A percentile compares a stretch with the other conserved stretches of the same genome.
phyloP scores from a whole-genome alignment of 73 alveolate species.

The Paraurostyla sp. region DNA sequence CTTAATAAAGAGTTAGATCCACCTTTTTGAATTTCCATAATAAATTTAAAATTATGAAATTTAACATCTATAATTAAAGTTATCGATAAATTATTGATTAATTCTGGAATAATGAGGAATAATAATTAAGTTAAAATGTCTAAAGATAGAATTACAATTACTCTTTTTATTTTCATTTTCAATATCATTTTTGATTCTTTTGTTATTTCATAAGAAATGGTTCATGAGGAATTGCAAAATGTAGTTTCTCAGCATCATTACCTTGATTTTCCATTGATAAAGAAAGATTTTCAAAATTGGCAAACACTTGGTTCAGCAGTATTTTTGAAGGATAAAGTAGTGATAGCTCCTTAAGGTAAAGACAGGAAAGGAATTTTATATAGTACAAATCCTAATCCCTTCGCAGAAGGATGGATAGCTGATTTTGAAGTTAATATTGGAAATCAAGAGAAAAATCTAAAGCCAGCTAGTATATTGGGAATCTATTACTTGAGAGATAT shows the following conservation, averaged over 20 bases:
- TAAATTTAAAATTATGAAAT: neutral
- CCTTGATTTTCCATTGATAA: neutral
- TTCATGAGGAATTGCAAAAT: neutral
- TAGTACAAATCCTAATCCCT: neutral
- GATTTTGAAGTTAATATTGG: neutral
- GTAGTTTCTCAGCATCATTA: neutral
- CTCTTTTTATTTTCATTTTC: too few species aligned
- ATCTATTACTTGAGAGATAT: neutral
- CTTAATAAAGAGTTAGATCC: neutral
- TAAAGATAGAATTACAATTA: too few species aligned
- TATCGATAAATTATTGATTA: too few species aligned
- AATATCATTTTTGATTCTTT: too few species aligned
- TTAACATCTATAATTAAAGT: too few species aligned
- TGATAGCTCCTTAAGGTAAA: neutral
- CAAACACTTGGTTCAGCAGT: neutral
- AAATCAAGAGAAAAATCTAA: neutral
- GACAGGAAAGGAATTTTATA: neutral
- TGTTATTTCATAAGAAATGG: neutral
- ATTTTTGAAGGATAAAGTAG: neutral
- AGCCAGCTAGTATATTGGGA: neutral
- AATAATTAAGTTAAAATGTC: too few species aligned
- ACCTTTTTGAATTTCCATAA: too few species aligned
- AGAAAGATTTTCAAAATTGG: conserved; percentile 1
- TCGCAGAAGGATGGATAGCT: neutral
- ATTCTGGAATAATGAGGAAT: too few species aligned